phyloP scores from a whole-genome alignment of 73 alveolate species.

The Paramecium pentaurelia region DNA sequence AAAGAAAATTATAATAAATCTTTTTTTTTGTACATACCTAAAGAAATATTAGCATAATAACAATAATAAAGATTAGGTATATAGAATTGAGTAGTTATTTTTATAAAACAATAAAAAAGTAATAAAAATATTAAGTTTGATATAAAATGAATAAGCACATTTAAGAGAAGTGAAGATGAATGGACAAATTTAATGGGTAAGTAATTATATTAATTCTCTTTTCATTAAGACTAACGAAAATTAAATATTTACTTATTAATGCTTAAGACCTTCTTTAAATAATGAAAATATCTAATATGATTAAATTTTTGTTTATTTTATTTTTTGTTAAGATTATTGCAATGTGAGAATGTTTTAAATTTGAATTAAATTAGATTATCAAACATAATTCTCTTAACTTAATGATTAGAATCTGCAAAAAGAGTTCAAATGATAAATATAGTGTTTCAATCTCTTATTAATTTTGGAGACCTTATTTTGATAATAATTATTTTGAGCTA shows the following conservation, averaged over 20 bases:
- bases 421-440: not conserved
- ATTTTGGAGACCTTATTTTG: conserved; percentile 24
- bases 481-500: not conserved
- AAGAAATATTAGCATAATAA: too few relatives aligned
- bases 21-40: too few relatives aligned
- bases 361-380: not conserved
- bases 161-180: too few relatives aligned
- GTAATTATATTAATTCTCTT: too few relatives aligned
- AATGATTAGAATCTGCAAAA: not conserved
- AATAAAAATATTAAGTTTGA: too few relatives aligned
- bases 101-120: too few relatives aligned
- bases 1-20: too few relatives aligned
- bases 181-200: too few relatives aligned
- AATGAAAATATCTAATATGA: not conserved
- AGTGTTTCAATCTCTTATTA: not conserved
- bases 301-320: not conserved
- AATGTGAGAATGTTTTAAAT: not conserved
- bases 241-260: not conserved
- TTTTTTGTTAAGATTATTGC: not conserved
- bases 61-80: too few relatives aligned
- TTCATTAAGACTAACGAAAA: not conserved
- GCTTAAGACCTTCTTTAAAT: not conserved
- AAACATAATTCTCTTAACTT: not conserved
- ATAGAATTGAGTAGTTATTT: too few relatives aligned
- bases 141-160: too few relatives aligned